phyloP scores from a whole-genome alignment of 1,139 yeast genomes.

The Geotrichum reessii region DNA sequence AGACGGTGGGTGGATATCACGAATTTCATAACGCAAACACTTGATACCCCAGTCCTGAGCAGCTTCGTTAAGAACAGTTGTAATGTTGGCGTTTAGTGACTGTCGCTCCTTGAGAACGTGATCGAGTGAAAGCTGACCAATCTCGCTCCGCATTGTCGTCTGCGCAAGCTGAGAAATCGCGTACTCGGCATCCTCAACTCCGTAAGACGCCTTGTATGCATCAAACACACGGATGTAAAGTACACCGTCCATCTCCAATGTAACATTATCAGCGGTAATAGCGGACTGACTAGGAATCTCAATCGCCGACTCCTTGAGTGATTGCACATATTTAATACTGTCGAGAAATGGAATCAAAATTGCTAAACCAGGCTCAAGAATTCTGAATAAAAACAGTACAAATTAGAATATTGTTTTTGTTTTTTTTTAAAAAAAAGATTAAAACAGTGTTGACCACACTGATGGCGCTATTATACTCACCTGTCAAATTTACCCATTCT shows the following conservation, averaged over 20 bases:
- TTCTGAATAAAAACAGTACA: slow-evolving; percentile 27
- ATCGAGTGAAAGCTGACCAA: slow-evolving; percentile 75
- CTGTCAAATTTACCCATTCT: slow-evolving; percentile 82
- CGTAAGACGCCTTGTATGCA: slow-evolving; percentile 81
- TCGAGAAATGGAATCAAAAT: slow-evolving; percentile 67
- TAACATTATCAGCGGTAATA: slow-evolving; percentile 80
- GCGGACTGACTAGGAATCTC: slow-evolving; percentile 83
- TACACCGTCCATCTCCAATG: slow-evolving; percentile 79
- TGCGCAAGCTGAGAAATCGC: slow-evolving; percentile 84
- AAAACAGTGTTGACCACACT: neutral
- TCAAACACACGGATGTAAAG: slow-evolving; percentile 71
- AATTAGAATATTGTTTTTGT: slow-evolving; percentile 7
- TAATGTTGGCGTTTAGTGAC: slow-evolving; percentile 63
- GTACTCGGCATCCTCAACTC: slow-evolving; percentile 82
- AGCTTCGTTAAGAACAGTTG: slow-evolving; percentile 76
- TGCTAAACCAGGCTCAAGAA: slow-evolving; percentile 74
- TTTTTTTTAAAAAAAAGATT: neutral
- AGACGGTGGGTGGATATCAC: slow-evolving; percentile 83
- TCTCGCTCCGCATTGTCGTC: slow-evolving; percentile 86
- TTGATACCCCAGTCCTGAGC: slow-evolving; percentile 82
- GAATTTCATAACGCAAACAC: slow-evolving; percentile 78
- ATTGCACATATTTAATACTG: slow-evolving; percentile 72
- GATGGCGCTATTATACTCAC: slow-evolving; percentile 13
- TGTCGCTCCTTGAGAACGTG: slow-evolving; percentile 74
- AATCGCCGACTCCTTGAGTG: slow-evolving; percentile 73